Evolutionary conservation across 1,284 basidiomycete species (phyloP).

Genomic region (Cryptococcus maquisensis): DNA sequence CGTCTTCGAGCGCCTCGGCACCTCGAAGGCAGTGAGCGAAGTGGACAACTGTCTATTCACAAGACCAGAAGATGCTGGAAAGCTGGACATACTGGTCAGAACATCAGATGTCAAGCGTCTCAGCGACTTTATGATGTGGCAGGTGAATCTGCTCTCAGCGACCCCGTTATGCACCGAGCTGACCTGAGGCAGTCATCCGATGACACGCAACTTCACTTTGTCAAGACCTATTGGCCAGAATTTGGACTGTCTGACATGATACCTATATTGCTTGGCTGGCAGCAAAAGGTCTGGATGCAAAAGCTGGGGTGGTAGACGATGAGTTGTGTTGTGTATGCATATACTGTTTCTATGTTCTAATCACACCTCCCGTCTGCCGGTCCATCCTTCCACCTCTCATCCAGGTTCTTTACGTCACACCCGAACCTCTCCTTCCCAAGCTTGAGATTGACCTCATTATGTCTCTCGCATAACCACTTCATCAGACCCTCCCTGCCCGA

Average conservation of each 20-base stretch:
- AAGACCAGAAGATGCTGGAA: conserved; percentile 26
- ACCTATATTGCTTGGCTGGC: conserved; percentile 79
- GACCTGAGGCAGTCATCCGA: conserved; percentile 52
- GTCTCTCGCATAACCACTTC: conserved; percentile 80
- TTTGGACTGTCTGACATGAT: conserved; percentile 84
- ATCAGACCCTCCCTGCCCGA: conserved; percentile 64
- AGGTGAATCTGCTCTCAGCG: conserved; percentile 56
- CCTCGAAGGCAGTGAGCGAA: conserved; percentile 12
- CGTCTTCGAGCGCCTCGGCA: conserved; percentile 22
- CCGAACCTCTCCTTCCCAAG: conserved; percentile 78
- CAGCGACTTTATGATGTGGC: conserved; percentile 93
- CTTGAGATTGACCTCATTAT: conserved; percentile 84
- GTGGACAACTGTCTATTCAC: conserved; percentile 7
- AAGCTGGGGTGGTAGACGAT: conserved; percentile 12
- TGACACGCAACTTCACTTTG: conserved; percentile 85
- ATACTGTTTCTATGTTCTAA: conserved; percentile 42
- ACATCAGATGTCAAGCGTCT: conserved; percentile 88
- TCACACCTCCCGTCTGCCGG: conserved; percentile 82
- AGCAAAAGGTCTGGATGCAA: conserved; percentile 60
- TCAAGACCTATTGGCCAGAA: conserved; percentile 88
- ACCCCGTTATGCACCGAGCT: background rate
- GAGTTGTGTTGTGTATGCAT: conserved; percentile 10
- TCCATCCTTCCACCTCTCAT: conserved; percentile 87
- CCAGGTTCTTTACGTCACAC: conserved; percentile 63
- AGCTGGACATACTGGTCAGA: conserved; percentile 80